A percentile compares a stretch with the other conserved stretches of the same genome.
Conservation (phyloP, 139 green algal genomes). For the Closterium sp. region DNA sequence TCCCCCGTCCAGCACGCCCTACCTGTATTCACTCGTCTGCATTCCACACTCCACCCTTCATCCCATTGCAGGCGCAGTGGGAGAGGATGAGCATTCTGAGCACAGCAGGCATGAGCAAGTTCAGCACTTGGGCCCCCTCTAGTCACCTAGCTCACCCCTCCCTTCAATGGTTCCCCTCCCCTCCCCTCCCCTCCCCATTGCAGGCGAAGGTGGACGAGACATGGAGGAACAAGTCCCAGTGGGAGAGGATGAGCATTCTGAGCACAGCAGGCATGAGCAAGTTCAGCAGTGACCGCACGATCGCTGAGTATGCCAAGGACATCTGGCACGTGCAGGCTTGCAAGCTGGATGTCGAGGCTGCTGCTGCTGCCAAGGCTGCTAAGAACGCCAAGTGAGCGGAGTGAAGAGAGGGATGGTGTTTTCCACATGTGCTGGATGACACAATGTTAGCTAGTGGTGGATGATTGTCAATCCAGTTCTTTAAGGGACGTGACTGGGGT, state of each 20-base stretch:
- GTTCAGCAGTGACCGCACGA: slow-evolving; percentile 96
- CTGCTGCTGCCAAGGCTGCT: not conserved
- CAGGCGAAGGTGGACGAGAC: not conserved
- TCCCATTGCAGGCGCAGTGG: slow-evolving; percentile 59
- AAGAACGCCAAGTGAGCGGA: not conserved
- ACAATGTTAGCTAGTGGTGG: too few species aligned
- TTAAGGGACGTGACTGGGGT: too few species aligned
- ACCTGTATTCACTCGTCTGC: too few species aligned
- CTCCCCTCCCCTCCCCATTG: not conserved
- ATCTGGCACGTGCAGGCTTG: slow-evolving; percentile 58
- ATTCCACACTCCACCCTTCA: not conserved
- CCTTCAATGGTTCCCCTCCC: not conserved
- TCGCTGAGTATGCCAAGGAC: slow-evolving; percentile 82
- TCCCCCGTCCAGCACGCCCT: too few species aligned
- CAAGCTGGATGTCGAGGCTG: slow-evolving; percentile 8
- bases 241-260: slow-evolving; percentile 86
- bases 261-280: slow-evolving; percentile 85
- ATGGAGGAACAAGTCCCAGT: slow-evolving; percentile 49
- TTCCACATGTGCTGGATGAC: too few species aligned
- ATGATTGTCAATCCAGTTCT: too few species aligned
- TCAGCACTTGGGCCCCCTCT: slow-evolving; percentile 63
- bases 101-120: slow-evolving; percentile 86
- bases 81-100: slow-evolving; percentile 84
- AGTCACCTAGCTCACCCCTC: not conserved
- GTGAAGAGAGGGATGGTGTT: too few species aligned